phyloP scores from a whole-genome alignment of 768 basidiomycete genomes.

The Inosperma sp. region DNA sequence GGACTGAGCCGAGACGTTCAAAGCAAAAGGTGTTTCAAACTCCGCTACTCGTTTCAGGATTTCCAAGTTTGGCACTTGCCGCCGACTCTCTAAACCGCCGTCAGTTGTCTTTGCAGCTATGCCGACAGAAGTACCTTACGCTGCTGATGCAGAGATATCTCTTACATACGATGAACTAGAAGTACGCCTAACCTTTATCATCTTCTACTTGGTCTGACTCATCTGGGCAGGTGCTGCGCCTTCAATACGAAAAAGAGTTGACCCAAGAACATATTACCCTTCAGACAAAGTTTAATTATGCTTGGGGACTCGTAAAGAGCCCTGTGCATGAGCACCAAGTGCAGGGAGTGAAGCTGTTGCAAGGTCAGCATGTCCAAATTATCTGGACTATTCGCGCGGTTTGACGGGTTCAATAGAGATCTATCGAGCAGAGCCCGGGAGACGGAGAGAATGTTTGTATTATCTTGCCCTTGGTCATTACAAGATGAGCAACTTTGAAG shows the following conservation, averaged over 20 bases:
- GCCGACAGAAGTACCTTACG: conserved; percentile 88
- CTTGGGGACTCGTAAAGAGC: conserved; percentile 96
- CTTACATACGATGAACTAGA: conserved; percentile 87
- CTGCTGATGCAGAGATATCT: conserved; percentile 89
- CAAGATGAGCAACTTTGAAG: conserved; percentile 93
- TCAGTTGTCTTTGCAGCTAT: conserved; percentile 24
- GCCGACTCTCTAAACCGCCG: background rate
- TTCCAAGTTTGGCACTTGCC: background rate
- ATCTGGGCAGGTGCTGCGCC: conserved; percentile 62
- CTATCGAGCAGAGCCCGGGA: conserved; percentile 79
- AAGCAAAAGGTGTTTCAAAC: conserved; percentile 30
- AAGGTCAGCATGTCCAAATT: conserved; percentile 51
- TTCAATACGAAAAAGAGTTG: conserved; percentile 87
- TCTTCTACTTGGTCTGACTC: background rate
- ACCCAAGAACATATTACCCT: conserved; percentile 79
- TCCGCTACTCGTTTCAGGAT: conserved; percentile 25
- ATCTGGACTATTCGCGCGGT: background rate
- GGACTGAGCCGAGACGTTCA: background rate
- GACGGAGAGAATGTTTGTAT: conserved; percentile 92
- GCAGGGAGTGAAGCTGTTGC: conserved; percentile 85
- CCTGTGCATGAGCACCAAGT: conserved; percentile 80
- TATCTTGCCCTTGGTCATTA: conserved; percentile 95
- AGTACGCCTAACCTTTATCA: conserved; percentile 36
- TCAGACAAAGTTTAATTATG: conserved; percentile 97
- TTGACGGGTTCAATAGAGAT: conserved; percentile 65